Base-by-base conservation (phyloP, 306 rosid genomes). In the Luffa acutangula region DNA sequence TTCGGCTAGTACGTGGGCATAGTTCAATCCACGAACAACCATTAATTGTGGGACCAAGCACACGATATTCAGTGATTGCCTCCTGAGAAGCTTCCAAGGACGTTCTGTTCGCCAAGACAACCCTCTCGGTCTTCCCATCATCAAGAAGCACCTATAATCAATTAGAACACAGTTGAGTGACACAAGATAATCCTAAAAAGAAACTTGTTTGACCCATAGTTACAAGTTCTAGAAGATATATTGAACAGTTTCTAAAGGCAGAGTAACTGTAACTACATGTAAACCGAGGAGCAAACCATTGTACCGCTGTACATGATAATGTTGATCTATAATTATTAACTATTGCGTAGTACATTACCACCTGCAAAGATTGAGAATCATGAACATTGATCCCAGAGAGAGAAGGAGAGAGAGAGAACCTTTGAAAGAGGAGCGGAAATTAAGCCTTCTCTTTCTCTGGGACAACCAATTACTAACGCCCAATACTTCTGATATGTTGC, bases 1-100 rank as follows among this genome's bases (percentile, higher is more conserved):
- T 95, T 83, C 97, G 85, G 80, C 78, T 85, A 72, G 98, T 95
- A 63, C 86, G 90, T 39, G 97, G 98, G 49, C 88, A 85, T 57
- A 95, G 80, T 83, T 95, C 98, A 79, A 95, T 81, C 98, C 98
- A 95, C 1, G 98, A 91, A 89, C 98, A 95, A 79, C 98, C 98
- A 75, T 90, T 91, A 81, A 95, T 95, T 79, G 81, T 89, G 3
- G 97, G 97, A 80, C 98, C 97, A 84, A 92, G 97, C 77, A 95
- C 91, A 75, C 97, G 92, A 75, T 90, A 92, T 82, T 95, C 96
- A 51, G 98, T 95, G 71, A 92, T 79, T 6, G 98, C 98, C 77
- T 90, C 90, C 87, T 95, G 98, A 48, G 80, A 90, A 81, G 97
- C 86, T 81, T 95, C 97, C 49, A 95, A 85, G 79, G 91, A 87